Evolutionary conservation across 1,284 basidiomycete genomes (phyloP).

Genomic region (Apiotrichum laibachii): DNA sequence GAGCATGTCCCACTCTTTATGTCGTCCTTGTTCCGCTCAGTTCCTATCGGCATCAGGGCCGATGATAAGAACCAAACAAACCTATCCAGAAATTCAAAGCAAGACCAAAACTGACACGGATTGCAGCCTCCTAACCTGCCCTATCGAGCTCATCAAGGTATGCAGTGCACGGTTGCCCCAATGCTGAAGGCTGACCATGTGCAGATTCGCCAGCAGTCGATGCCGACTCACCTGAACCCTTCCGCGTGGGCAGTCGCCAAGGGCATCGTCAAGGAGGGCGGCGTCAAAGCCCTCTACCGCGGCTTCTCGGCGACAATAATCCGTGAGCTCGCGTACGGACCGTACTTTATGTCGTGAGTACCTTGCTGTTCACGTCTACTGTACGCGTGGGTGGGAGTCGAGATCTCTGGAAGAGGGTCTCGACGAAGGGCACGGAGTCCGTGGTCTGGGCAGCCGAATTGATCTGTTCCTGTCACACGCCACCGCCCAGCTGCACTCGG

Average conservation of each 20-base stretch:
- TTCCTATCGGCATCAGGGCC: not conserved
- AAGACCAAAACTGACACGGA: not conserved
- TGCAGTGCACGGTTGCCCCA: not conserved
- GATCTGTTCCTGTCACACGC: no score
- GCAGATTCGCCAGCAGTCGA: slow-evolving; percentile 67
- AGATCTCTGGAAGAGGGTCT: no score
- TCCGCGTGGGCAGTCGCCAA: slow-evolving; percentile 57
- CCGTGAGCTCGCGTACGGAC: slow-evolving; percentile 74
- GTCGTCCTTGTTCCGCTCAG: not conserved
- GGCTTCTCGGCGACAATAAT: slow-evolving; percentile 68
- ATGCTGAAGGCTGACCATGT: not conserved
- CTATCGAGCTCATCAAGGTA: slow-evolving; percentile 74
- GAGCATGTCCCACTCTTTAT: not conserved
- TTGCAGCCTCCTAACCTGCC: slow-evolving; percentile 68
- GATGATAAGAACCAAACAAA: not conserved
- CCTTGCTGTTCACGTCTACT: not conserved
- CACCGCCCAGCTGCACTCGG: no score
- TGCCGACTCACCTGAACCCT: slow-evolving; percentile 46
- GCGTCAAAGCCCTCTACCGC: slow-evolving; percentile 69
- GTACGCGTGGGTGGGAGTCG: not conserved
- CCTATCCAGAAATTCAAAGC: not conserved
- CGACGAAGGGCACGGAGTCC: no score
- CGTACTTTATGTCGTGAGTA: slow-evolving; percentile 72
- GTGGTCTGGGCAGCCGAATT: no score
- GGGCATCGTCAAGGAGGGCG: slow-evolving; percentile 59